Evolutionary conservation across 805 yeast species (phyloP).

Genomic region (Teunomyces pallodes): DNA sequence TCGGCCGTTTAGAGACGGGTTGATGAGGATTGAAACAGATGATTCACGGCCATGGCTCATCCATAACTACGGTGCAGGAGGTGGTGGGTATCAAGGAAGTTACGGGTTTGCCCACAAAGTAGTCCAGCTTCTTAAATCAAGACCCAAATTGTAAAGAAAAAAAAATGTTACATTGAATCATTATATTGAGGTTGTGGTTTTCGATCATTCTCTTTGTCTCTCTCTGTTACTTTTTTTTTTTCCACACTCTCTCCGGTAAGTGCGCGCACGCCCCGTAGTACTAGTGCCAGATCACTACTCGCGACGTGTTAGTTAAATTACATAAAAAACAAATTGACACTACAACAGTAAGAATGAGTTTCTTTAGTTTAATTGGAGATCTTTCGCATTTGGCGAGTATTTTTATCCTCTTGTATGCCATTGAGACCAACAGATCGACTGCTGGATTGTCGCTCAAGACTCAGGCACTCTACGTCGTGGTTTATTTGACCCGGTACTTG

Average conservation of each 20-base stretch:
- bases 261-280: background rate
- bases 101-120: constrained; percentile 1
- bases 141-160: background rate
- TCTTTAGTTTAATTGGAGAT: constrained; percentile 59
- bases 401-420: constrained; percentile 69
- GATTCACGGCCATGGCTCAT: constrained; percentile 36
- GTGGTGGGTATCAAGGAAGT: constrained; percentile 8
- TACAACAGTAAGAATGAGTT: constrained; percentile 28
- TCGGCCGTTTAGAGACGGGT: constrained; percentile 37
- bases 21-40: constrained; percentile 35
- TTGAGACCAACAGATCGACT: constrained; percentile 60
- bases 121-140: background rate
- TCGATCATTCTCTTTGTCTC: background rate
- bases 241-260: too few species aligned
- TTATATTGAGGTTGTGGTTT: background rate
- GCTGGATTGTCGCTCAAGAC: constrained; percentile 89
- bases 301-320: background rate
- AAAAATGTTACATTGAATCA: background rate
- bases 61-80: constrained; percentile 62
- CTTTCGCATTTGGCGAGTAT: constrained; percentile 80
- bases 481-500: constrained; percentile 70
- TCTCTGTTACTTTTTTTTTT: background rate
- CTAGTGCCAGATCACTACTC: background rate
- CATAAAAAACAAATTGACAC: background rate
- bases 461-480: constrained; percentile 72